These are phyloP conservation scores for Glomus cerebriforme DNA, from an alignment of 192 early-diverging fungal genomes.

Conservation along the genomic window DNA sequence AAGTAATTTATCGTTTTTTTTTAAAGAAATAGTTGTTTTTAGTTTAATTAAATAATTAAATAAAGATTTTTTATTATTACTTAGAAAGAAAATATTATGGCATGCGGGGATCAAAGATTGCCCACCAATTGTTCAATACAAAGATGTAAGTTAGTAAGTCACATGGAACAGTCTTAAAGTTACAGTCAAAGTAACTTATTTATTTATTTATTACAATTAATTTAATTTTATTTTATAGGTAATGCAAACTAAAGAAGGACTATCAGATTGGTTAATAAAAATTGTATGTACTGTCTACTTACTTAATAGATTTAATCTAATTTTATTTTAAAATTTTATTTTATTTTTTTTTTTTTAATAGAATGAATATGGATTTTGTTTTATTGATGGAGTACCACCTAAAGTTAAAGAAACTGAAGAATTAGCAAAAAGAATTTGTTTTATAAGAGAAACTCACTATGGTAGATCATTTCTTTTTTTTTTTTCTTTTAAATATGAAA, in stretches of 20 bases:
- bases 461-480: slow-evolving; percentile 33
- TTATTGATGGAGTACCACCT: slow-evolving; percentile 71
- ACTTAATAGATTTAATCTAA: background rate
- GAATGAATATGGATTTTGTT: slow-evolving; percentile 72
- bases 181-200: background rate
- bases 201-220: background rate
- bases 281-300: slow-evolving; percentile 47
- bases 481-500: background rate
- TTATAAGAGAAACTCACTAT: slow-evolving; percentile 81
- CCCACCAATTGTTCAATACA: slow-evolving; percentile 44
- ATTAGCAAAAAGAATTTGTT: slow-evolving; percentile 64
- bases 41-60: too few species aligned
- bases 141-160: slow-evolving; percentile 8
- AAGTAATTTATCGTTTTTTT: background rate
- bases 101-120: slow-evolving; percentile 35
- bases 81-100: slow-evolving; percentile 24
- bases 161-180: background rate
- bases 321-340: background rate
- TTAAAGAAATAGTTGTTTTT: background rate
- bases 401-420: slow-evolving; percentile 63
- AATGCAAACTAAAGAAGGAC: slow-evolving; percentile 67
- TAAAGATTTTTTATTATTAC: background rate
- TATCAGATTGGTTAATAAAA: slow-evolving; percentile 67
- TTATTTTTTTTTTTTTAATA: slow-evolving; percentile 26
- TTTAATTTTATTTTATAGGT: slow-evolving; percentile 43